Evolutionary conservation across 345 rosid species (phyloP), one percentile per base, ranked within the genome.

Genomic region (Capsella bursapastoris): DNA sequence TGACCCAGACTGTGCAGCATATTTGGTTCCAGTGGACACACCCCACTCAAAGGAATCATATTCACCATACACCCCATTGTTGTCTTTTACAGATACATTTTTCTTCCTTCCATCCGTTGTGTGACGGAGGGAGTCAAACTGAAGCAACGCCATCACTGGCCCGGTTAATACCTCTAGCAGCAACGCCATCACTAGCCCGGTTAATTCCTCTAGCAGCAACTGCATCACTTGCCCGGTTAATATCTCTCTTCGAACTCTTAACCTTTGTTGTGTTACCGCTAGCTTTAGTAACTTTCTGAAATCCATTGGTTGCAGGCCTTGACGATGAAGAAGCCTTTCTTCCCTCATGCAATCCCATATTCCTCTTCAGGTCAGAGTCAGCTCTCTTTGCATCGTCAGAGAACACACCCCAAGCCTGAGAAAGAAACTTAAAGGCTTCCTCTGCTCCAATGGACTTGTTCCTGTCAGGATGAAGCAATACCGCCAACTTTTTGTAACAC

Each of bases 401-500:
- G 60, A 89, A 73, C 66, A 86, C 78, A 77, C 57, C 83, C 90
- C 92, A 89, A 0, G 90, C 86, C 75, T 83, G 80, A 0, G 90
- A 84, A 75, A 86, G 71, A 64, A 79, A 74, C 80, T 87, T 83
- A 73, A 87, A 89, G 9, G 96, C 96, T 60, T 89, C 89, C 76
- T 84, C 90, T 22, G 89, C 86, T 70, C 92, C 96, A 0, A 83
- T 27, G 22, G 88, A 83, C 70, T 87, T 87, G 73, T 89, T 89
- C 70, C 74, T 82, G 74, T 89, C 90, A 15, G 95, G 95, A 70
- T 89, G 95, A 71, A 89, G 87, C 80, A 81, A 68, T 29, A 84
- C 80, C 53, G 87, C 91, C 63, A 85, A 62, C 82, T 82, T 86
- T 66, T 82, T 77, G 58, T 88, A 88, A 37, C 86, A 86, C 53